Evolutionary conservation across 2,329 filamentous ascomycete species (phyloP).

Genomic region (Colletotrichum acutatum): DNA sequence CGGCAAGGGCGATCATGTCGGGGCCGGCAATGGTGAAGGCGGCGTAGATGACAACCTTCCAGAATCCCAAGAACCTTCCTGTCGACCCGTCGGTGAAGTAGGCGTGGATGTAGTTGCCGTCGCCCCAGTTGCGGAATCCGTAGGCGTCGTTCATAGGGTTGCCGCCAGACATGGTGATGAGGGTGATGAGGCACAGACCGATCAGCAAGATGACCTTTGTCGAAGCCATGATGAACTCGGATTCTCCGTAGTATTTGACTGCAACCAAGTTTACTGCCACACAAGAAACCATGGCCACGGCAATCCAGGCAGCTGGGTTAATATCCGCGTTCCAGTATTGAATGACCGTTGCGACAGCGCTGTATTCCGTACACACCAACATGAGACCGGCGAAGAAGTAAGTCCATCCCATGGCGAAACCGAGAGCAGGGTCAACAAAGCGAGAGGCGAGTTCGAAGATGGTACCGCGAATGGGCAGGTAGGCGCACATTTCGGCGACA

Average conservation of each 20-base stretch:
- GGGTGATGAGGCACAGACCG: constrained; percentile 70
- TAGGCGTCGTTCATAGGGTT: constrained; percentile 72
- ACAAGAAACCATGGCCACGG: constrained; percentile 57
- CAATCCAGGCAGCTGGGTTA: constrained; percentile 61
- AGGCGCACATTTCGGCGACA: constrained; percentile 68
- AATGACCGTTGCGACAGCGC: constrained; percentile 56
- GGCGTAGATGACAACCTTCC: constrained; percentile 69
- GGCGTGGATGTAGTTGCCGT: constrained; percentile 45
- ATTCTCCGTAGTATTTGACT: constrained; percentile 56
- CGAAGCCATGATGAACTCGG: constrained; percentile 67
- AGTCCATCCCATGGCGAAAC: constrained; percentile 66
- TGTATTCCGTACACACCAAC: constrained; percentile 57
- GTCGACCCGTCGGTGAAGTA: constrained; percentile 58
- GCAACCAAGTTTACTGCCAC: constrained; percentile 59
- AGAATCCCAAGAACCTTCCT: constrained; percentile 71
- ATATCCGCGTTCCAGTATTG: constrained; percentile 55
- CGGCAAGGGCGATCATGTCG: constrained; percentile 70
- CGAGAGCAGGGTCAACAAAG: constrained; percentile 67
- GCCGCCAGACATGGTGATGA: constrained; percentile 75
- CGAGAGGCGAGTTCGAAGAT: constrained; percentile 66
- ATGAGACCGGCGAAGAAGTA: constrained; percentile 55
- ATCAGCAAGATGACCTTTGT: constrained; percentile 60
- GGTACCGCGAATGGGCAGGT: constrained; percentile 63
- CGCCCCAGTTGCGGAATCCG: constrained; percentile 70
- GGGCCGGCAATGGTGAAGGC: constrained; percentile 76